These are phyloP conservation scores for Calocera viscosa DNA, from an alignment of 768 basidiomycete species.

Conservation along the genomic window DNA sequence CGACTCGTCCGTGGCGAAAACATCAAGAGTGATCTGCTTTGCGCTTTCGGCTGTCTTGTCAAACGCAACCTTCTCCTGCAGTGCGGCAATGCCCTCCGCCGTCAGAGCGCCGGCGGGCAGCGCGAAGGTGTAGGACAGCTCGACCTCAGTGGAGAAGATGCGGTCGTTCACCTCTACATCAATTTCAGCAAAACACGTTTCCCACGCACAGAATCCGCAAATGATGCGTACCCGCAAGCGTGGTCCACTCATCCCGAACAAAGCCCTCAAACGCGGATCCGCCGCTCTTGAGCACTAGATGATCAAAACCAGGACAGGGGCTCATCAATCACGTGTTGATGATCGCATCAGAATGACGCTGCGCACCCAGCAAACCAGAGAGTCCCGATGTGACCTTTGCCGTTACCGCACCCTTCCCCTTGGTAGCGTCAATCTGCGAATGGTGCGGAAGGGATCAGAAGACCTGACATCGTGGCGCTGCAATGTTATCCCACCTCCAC, in stretches of 20 bases:
- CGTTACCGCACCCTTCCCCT: slow-evolving; percentile 47
- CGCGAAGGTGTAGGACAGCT: slow-evolving; percentile 55
- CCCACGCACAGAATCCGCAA: not conserved
- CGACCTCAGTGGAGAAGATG: slow-evolving; percentile 80
- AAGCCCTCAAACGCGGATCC: slow-evolving; percentile 78
- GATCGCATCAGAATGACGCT: too few relatives aligned
- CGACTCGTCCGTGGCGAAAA: slow-evolving; percentile 79
- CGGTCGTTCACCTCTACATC: slow-evolving; percentile 60
- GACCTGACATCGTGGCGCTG: not conserved
- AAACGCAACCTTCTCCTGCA: slow-evolving; percentile 49
- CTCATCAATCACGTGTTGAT: not conserved
- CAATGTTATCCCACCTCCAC: slow-evolving; percentile 36
- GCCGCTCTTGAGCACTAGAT: slow-evolving; percentile 75
- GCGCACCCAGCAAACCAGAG: slow-evolving; percentile 65
- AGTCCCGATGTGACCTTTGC: slow-evolving; percentile 59
- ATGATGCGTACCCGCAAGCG: slow-evolving; percentile 39
- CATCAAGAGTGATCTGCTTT: slow-evolving; percentile 54
- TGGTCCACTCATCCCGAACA: slow-evolving; percentile 78
- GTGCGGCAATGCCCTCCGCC: slow-evolving; percentile 27
- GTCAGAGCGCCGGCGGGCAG: slow-evolving; percentile 21
- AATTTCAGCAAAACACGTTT: not conserved
- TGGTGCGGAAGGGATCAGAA: not conserved
- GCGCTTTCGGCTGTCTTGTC: slow-evolving; percentile 41
- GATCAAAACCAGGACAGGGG: not conserved
- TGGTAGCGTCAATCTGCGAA: slow-evolving; percentile 48